Base-by-base conservation (phyloP, 73 alveolate species). In the Paramecium octaurelia region DNA sequence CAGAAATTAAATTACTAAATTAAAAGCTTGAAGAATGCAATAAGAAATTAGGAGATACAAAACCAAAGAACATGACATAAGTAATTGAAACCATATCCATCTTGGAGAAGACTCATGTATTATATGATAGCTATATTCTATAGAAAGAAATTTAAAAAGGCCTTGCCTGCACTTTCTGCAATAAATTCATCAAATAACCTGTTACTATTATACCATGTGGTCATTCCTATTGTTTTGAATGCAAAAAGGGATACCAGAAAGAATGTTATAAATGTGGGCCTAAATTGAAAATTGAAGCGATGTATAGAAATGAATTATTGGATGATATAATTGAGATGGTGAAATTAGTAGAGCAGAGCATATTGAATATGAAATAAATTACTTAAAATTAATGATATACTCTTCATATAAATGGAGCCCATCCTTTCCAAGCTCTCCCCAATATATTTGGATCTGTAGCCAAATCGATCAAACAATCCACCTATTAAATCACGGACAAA, bases 351-450 rank as follows among this genome's bases (percentile, higher is more conserved):
- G 46, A 80, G 7, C 11, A 23, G 18, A 48, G 91, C 57, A 80
- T 80, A 8, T 2, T 14, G 29, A 44, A 59, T 8, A 42, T 80
- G 75, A 80, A 80, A 80, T 80, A 40, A 80, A 80, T 44, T 80
- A 80, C 87, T 73, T 64, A 64, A 64, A 64, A 64, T 64, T 31
- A 64, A 31, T 64, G 84, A 64, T 23, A 27, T 27, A 54, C 24
- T 54, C 36, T 27, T 98, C 95, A 98, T 42, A 98, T 96, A 87
- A 93, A 96, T 44, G 99, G 98, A 27, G 97, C 86, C 99, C 99
- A 98, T 29, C 99, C 99, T 0, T 97, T 95, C 99, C 99, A 97
- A 75, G 98, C 94, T 93, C 99, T 95, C 80, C 99, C 99, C 14
- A 98, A 94, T 71, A 98, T 97, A 92, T 98, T 97, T 48, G 99